Evolutionary conservation across 768 basidiomycete species (phyloP).

Genomic region (Mycena sanguinolenta): DNA sequence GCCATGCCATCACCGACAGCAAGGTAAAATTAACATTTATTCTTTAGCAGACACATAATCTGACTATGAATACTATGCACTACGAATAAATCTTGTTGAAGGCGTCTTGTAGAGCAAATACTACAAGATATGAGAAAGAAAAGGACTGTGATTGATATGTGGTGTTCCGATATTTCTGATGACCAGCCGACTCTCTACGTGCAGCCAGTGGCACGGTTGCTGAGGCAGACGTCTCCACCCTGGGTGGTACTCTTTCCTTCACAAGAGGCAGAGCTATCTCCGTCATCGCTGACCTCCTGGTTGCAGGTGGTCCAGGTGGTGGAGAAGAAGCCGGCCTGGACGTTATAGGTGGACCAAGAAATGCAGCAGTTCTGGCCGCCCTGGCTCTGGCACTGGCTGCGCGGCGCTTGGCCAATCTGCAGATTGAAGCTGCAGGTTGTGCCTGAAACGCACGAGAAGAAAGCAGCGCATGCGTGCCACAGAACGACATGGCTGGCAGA

Average conservation of each 20-base stretch:
- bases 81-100: slow-evolving; percentile 14
- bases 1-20: too few relatives aligned
- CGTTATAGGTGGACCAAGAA: slow-evolving; percentile 20
- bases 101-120: slow-evolving; percentile 1
- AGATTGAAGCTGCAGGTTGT: slow-evolving; percentile 18
- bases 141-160: slow-evolving; percentile 7
- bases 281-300: slow-evolving; percentile 18
- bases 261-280: slow-evolving; percentile 18
- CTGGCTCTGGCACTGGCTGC: slow-evolving; percentile 22
- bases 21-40: slow-evolving; percentile 10
- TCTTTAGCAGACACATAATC: slow-evolving; percentile 1
- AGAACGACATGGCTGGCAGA: slow-evolving; percentile 13
- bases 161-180: slow-evolving; percentile 8
- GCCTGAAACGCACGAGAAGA: slow-evolving; percentile 22
- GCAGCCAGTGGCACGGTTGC: slow-evolving; percentile 24
- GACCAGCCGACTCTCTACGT: slow-evolving; percentile 7
- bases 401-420: slow-evolving; percentile 16
- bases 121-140: slow-evolving; percentile 12
- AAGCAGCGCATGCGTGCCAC: slow-evolving; percentile 15
- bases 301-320: slow-evolving; percentile 21
- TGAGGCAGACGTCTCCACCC: slow-evolving; percentile 22
- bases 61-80: slow-evolving; percentile 13
- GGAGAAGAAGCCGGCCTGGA: slow-evolving; percentile 20
- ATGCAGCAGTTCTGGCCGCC: slow-evolving; percentile 25
- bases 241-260: slow-evolving; percentile 14